Evolutionary conservation across 768 basidiomycete species (phyloP), one percentile per base, ranked within the genome.

Genomic region (Rhodotorula diobovata): DNA sequence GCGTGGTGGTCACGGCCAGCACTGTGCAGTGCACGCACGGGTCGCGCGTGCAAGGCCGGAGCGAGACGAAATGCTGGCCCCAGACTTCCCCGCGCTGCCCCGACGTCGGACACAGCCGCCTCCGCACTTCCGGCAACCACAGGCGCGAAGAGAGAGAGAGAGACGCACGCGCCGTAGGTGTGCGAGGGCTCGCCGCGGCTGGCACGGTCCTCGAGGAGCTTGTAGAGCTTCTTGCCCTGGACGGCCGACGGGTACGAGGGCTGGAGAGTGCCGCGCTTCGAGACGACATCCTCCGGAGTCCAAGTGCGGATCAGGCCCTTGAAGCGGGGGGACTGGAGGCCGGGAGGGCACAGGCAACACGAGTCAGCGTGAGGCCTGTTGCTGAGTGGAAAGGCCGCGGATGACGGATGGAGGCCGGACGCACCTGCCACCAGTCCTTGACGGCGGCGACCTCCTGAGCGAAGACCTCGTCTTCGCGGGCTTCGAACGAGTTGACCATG

Each of bases 81-180:
- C 58, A 16, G 35, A 30, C 32, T 60, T 60, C 59, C 59, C 59
- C 59, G 59, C 59, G 43, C 37, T 59, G 62, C 67, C 55, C 50
- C 35, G 57, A 39, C 34, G 25, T n/a, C n/a, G 41, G 41, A 43
- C 41, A 43, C 41, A 12, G 41, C 41, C 41, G 12, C 41, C 41
- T 43, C 41, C 41, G 41, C 41, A 43, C 53, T 28, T 11, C 30
- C 28, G 30, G 25, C 25, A 18, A 37, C 25, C 28, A 10, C 32
- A 15, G 61, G 5, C 0, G 53, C 11, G 15, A 41, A 5, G 18
- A 9, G 51, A 45, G 16, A 15, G 21, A 20, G 5, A 11, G 23
- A 30, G 35, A 89, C 94, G 86, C 80, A 97, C 93, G 94, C 94
- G 83, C 96, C 96, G 79, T 98, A 99, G 72, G 96, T 99, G 80